Evolutionary conservation across 2,329 filamentous ascomycete species (phyloP).

Genomic region (Nectriaceae sp.): DNA sequence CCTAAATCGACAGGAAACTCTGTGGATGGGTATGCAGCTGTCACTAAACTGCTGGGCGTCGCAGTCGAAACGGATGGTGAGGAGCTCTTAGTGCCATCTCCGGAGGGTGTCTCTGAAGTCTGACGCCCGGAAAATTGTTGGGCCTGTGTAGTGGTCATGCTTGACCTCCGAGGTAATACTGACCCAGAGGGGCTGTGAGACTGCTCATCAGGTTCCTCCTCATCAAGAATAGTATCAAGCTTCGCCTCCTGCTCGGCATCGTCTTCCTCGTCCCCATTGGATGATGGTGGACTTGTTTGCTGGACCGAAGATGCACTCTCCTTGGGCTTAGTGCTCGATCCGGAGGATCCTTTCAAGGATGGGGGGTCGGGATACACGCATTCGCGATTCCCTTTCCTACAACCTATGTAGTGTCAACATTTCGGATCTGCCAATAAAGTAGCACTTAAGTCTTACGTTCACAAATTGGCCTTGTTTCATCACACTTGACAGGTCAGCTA

Average conservation of each 20-base stretch:
- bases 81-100: constrained; percentile 51
- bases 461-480: constrained; percentile 84
- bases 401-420: constrained; percentile 57
- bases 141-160: constrained; percentile 40
- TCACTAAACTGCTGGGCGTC: constrained; percentile 34
- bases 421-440: neutral
- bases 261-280: constrained; percentile 54
- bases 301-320: constrained; percentile 40
- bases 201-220: constrained; percentile 49
- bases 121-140: constrained; percentile 42
- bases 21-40: constrained; percentile 25
- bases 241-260: constrained; percentile 43
- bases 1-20: constrained; percentile 27
- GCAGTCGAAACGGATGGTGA: constrained; percentile 55
- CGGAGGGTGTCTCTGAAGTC: constrained; percentile 55
- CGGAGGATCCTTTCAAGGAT: constrained; percentile 39
- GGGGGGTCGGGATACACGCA: constrained; percentile 83
- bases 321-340: constrained; percentile 33
- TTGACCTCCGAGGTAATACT: constrained; percentile 22
- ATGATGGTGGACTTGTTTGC: constrained; percentile 54
- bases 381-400: constrained; percentile 86
- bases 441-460: constrained; percentile 58
- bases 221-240: constrained; percentile 57
- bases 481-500: constrained; percentile 64
- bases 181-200: constrained; percentile 15